Evolutionary conservation across 768 basidiomycete species (phyloP).

Genomic region (Heimioporus sp.): DNA sequence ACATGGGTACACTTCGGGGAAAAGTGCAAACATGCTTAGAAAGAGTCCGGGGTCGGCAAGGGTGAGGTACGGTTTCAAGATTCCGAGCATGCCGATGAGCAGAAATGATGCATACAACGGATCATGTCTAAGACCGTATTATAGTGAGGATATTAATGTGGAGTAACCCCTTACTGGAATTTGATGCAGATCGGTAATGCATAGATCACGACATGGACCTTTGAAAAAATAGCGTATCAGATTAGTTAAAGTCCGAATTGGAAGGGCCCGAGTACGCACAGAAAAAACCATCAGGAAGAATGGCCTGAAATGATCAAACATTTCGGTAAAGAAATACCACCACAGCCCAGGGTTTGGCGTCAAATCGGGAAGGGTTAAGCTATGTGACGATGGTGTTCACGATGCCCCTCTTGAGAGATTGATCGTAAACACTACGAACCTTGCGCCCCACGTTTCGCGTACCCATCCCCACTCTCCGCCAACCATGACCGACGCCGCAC

Average conservation of each 20-base stretch:
- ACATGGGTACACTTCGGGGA: conserved; percentile 85
- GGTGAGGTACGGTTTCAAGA: conserved; percentile 90
- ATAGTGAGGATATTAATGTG: not conserved
- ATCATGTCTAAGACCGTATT: conserved; percentile 58
- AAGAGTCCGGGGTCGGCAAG: conserved; percentile 89
- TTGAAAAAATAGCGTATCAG: not conserved
- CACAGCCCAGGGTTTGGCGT: conserved; percentile 93
- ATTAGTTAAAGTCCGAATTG: not conserved
- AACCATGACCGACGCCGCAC: conserved; percentile 50
- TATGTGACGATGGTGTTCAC: conserved; percentile 27
- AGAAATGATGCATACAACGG: conserved; percentile 78
- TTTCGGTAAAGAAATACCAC: conserved; percentile 99
- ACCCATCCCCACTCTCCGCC: conserved; percentile 70
- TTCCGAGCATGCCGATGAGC: conserved; percentile 71
- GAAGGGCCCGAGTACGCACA: conserved; percentile 42
- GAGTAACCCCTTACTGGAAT: conserved; percentile 58
- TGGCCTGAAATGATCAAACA: conserved; percentile 96
- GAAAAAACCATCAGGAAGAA: conserved; percentile 96
- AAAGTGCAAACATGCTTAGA: conserved; percentile 74
- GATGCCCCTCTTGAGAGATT: not conserved
- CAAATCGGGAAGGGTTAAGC: conserved; percentile 80
- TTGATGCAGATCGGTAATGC: conserved; percentile 83
- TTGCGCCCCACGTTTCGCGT: conserved; percentile 80
- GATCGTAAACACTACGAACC: conserved; percentile 40
- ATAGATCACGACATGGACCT: conserved; percentile 85